A percentile compares a stretch with the other conserved stretches of the same genome.
Evolutionary conservation across 345 rosid species (phyloP).

Genomic region (Brassica napus): Da-Ae NC_063447.1:10894001-10894500

Average conservation of each 20-base stretch:
- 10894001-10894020: slow-evolving; percentile 54
- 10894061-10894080: slow-evolving; percentile 45
- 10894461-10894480: no score
- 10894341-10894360: slow-evolving; percentile 64
- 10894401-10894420: no score
- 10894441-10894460: no score
- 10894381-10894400: neutral
- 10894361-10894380: slow-evolving; percentile 59
- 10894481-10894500: no score
- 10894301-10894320: slow-evolving; percentile 52
- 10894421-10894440: no score
- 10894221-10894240: slow-evolving; percentile 58
- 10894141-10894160: slow-evolving; percentile 45
- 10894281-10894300: slow-evolving; percentile 50
- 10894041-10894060: slow-evolving; percentile 60
- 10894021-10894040: slow-evolving; percentile 56
- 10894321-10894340: slow-evolving; percentile 58
- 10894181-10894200: slow-evolving; percentile 47
- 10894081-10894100: slow-evolving; percentile 48
- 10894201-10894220: slow-evolving; percentile 47
- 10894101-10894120: slow-evolving; percentile 59
- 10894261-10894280: slow-evolving; percentile 55
- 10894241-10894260: slow-evolving; percentile 62
- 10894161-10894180: slow-evolving; percentile 59
- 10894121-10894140: slow-evolving; percentile 50